A percentile compares a stretch with the other conserved stretches of the same genome.
Evolutionary conservation across 441 rosid genomes (phyloP).

Genomic region (Gossypium schwendimanii): DNA sequence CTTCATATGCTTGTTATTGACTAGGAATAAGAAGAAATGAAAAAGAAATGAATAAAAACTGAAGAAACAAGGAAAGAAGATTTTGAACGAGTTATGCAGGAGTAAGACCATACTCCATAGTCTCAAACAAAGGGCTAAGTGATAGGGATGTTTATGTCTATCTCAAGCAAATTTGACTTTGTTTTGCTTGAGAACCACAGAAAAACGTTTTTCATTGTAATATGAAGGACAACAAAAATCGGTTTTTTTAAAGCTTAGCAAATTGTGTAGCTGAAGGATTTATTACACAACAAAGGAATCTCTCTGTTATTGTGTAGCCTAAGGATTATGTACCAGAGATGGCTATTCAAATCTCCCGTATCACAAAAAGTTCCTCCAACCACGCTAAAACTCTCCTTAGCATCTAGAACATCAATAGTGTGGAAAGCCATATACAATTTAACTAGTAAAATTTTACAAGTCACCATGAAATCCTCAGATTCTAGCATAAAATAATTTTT

Average conservation of each 20-base stretch:
- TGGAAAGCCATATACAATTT: neutral
- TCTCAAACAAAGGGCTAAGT: neutral
- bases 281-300: neutral
- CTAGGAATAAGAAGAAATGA: neutral
- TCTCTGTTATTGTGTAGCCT: neutral
- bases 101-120: too few relatives aligned
- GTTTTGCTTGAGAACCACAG: neutral
- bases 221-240: too few relatives aligned
- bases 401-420: neutral
- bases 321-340: neutral
- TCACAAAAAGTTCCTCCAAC: neutral
- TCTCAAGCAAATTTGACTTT: conserved; percentile 6
- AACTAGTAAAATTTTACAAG: neutral
- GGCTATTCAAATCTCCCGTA: neutral
- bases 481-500: neutral
- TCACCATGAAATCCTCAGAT: neutral
- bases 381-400: neutral
- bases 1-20: neutral
- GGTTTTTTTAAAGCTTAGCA: neutral
- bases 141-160: neutral
- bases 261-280: neutral
- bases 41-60: neutral
- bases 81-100: neutral
- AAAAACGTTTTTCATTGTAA: neutral
- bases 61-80: neutral